Base-by-base conservation (phyloP, 1,139 yeast species). In the Blastobotrys apis region DNA sequence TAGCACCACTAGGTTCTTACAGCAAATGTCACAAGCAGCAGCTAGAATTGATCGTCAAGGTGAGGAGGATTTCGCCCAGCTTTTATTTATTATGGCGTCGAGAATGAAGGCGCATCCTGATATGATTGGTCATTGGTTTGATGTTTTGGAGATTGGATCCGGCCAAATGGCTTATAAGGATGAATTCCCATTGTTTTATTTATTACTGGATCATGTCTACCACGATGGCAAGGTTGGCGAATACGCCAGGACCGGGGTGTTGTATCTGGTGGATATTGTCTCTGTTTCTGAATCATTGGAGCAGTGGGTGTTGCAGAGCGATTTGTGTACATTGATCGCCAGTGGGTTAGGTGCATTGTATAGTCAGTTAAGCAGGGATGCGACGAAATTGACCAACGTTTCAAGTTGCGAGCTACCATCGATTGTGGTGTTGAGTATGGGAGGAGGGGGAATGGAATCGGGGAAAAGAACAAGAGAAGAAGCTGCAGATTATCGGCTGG, bases 341-440 rank as follows among this genome's bases (percentile, higher is more conserved):
- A 61, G 64, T 3, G 64, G 65, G 2, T 48, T 63, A 9, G 63
- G 65, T 13, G 66, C 67, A 1, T 38, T 63, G 29, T 63, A 58
- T 37, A 55, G 62, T 23, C 63, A 57, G 37, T 44, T 60, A 16
- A 47, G 43, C 13, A 36, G 49, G 26, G 46, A 50, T 17, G 32
- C 26, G 3, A 17, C 37, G 6, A 44, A 41, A 30, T 25, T 39
- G 22, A 20, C 31, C 19, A 15, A 35, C 8, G 29, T 45, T 10
- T 23, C 35, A 6, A 43, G 12, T 5, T 22, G 21, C 10, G 40
- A 34, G 30, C 22, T 42, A 32, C 52, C 52, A 4, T 37, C 52
- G 5, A 37, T 48, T 3, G 47, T 48, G 5, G 39, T 48, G 10
- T 16, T 47, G 13, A 30, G 43, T 19, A 10, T 17, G 5, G 44